Base-by-base conservation (phyloP, 257 asterid genomes). In the Solanum chilense region DNA sequence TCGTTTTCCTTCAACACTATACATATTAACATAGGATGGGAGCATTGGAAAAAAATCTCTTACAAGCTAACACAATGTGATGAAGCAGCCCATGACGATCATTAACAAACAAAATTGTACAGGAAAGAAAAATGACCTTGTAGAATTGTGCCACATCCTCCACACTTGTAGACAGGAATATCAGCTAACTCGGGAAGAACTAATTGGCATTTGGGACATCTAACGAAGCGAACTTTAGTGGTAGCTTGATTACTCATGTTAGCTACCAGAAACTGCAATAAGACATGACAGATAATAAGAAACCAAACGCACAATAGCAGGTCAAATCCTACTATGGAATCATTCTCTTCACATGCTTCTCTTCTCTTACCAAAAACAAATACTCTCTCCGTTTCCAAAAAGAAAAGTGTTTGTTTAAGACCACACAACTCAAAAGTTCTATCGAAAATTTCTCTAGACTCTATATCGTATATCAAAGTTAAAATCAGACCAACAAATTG, bases 121-220 rank as follows among this genome's bases (percentile, higher is more conserved):
- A 25, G 42, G 41, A 49, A 60, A n/a, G 58, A 49, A 29, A 21
- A 52, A 49, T 84, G 90, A 96, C 99, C 97, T 94, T 90, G 89
- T 35, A 96, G 98, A 91, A 90, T 68, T 44, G 94, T 91, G 88
- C 91, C 95, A 90, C 99, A 96, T 80, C 97, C 96, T 86, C 98
- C 99, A 91, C 99, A 96, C 87, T 86, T 62, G 91, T 96, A 95
- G 86, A 96, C 76, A 13, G 92, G 91, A 85, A 92, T 83, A 16
- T 91, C 94, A 0, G 97, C 93, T 89, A 69, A 83, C 93, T 95
- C 99, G 10, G 89, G 89, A 39, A 96, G 98, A 90, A 94, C 74
- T 82, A 85, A n/a, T 44, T 83, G 91, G 90, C 99, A 96, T 84
- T 62, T 90, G 11, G 99, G 99, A 83, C 99, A 96, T 91, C 87